Conservation (phyloP, 495 filamentous ascomycete species). For the Coniosporium apollinis region DNA sequence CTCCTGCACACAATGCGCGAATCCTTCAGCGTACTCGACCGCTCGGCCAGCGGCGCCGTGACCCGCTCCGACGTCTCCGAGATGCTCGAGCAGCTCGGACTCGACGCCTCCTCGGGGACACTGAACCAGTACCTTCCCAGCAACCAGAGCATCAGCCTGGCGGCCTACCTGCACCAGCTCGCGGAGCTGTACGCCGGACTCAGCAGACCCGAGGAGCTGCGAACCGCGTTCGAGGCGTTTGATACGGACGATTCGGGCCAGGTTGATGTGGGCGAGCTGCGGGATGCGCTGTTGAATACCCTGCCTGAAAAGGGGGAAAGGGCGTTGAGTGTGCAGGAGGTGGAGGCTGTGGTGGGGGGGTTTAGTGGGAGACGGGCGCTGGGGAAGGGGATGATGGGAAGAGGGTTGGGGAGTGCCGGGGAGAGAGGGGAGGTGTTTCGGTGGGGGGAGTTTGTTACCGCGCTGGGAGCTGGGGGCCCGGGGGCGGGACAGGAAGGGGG, state of each 20-base stretch:
- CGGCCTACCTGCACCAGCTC: slow-evolving; percentile 65
- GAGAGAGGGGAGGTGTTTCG: slow-evolving; percentile 52
- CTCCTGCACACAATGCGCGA: slow-evolving; percentile 45
- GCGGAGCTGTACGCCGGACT: slow-evolving; percentile 53
- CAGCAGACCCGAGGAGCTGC: slow-evolving; percentile 56
- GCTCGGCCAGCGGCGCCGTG: slow-evolving; percentile 60
- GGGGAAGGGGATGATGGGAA: slow-evolving; percentile 31
- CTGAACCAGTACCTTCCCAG: slow-evolving; percentile 55
- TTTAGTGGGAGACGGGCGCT: slow-evolving; percentile 75
- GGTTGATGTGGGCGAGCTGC: slow-evolving; percentile 65
- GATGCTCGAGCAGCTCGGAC: slow-evolving; percentile 59
- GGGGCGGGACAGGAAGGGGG: too few relatives aligned
- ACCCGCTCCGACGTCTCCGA: slow-evolving; percentile 62
- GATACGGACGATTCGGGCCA: slow-evolving; percentile 92
- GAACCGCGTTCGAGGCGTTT: slow-evolving; percentile 82
- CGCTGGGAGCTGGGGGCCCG: slow-evolving; percentile 23
- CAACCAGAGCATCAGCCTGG: slow-evolving; percentile 58
- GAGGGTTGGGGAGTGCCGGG: slow-evolving; percentile 27
- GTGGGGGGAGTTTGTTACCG: slow-evolving; percentile 60
- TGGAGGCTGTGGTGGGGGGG: slow-evolving; percentile 67
- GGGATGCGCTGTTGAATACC: slow-evolving; percentile 68
- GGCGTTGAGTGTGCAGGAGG: slow-evolving; percentile 51
- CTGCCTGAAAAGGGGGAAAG: slow-evolving; percentile 54
- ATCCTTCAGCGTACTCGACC: slow-evolving; percentile 72
- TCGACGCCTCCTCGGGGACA: slow-evolving; percentile 38